Evolutionary conservation across 768 basidiomycete genomes (phyloP).

Genomic region (Gymnopilus junonius): DNA sequence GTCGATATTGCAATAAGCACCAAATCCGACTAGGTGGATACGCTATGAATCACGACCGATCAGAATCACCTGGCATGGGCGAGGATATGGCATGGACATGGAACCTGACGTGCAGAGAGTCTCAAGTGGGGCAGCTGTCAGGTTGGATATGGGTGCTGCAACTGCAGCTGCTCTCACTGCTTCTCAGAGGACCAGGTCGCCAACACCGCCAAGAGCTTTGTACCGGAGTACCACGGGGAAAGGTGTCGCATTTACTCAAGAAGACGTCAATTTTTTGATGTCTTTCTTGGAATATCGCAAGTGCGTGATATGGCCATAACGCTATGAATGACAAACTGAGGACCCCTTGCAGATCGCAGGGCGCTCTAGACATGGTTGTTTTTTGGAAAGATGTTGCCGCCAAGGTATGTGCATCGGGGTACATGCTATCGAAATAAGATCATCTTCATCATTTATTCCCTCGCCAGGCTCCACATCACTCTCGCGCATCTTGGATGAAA

Average conservation of each 20-base stretch:
- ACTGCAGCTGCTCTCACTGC: conserved; percentile 22
- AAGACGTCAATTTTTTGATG: conserved; percentile 79
- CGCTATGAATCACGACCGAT: conserved; percentile 68
- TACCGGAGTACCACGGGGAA: conserved; percentile 89
- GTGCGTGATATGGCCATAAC: conserved; percentile 38
- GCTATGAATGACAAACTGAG: neutral
- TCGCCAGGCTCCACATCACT: conserved; percentile 82
- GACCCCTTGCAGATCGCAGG: conserved; percentile 36
- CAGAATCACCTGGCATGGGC: conserved; percentile 46
- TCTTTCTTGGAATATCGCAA: conserved; percentile 79
- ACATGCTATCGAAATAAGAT: neutral
- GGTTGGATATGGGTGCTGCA: conserved; percentile 28
- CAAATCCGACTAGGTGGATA: conserved; percentile 90
- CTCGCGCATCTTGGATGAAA: conserved; percentile 94
- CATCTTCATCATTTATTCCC: neutral
- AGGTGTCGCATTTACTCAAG: conserved; percentile 86
- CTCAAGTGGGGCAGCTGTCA: neutral
- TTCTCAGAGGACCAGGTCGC: conserved; percentile 64
- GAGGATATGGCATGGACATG: conserved; percentile 48
- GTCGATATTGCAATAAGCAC: conserved; percentile 91
- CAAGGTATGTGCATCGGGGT: conserved; percentile 20
- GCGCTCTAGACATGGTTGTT: conserved; percentile 42
- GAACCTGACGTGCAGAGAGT: conserved; percentile 30
- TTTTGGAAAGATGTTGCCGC: conserved; percentile 41
- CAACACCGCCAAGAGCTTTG: conserved; percentile 79